Evolutionary conservation across 345 rosid species (phyloP).

Genomic region (Salix purpurea): DNA sequence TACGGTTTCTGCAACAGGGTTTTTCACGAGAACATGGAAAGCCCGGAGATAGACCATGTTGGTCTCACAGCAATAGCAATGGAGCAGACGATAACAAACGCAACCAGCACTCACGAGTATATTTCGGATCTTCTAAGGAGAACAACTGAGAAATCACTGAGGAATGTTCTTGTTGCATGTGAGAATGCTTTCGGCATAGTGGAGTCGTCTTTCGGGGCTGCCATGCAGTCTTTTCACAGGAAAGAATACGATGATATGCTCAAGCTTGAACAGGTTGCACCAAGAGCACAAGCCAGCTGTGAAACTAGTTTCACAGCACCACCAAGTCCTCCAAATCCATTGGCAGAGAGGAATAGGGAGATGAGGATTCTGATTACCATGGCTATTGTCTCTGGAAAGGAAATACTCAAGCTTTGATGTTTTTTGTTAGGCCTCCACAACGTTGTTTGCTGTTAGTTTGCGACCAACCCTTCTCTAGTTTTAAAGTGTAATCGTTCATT

Average conservation of each 20-base stretch:
- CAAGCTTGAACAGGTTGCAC: background rate
- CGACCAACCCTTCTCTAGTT: background rate
- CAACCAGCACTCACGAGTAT: background rate
- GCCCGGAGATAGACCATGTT: background rate
- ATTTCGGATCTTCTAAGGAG: background rate
- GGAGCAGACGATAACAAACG: too few relatives aligned
- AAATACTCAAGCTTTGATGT: background rate
- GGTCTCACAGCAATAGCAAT: too few relatives aligned
- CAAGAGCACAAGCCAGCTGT: background rate
- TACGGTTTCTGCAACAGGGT: background rate
- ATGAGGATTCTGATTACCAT: background rate
- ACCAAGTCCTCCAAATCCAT: background rate
- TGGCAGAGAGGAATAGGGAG: background rate
- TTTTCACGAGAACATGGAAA: background rate
- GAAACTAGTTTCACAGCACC: background rate
- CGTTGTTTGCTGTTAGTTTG: background rate
- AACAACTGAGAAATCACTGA: background rate
- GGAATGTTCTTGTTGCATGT: background rate
- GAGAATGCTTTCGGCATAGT: background rate
- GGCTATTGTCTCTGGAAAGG: background rate
- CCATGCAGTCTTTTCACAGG: background rate
- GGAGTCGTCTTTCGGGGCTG: background rate
- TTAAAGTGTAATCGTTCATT: too few relatives aligned
- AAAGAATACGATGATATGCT: background rate
- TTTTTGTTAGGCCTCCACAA: background rate